Evolutionary conservation across 345 rosid species (phyloP).

Genomic region (Eucalyptus pauciflora): DNA sequence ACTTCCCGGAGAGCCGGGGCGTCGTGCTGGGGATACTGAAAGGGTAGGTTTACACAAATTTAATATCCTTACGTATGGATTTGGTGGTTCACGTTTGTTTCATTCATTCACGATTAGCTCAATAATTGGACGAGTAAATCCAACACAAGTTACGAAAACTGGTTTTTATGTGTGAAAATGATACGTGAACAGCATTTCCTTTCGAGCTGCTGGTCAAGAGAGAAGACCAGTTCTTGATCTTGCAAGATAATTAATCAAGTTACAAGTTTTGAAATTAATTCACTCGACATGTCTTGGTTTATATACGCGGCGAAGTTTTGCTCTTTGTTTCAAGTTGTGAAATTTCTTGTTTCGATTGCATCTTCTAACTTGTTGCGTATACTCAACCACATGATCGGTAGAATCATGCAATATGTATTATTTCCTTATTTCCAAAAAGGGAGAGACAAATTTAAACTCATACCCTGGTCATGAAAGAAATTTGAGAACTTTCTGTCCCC

Average conservation of each 20-base stretch:
- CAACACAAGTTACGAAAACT: not conserved
- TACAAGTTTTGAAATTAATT: not conserved
- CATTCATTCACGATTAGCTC: not conserved
- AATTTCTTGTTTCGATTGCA: not conserved
- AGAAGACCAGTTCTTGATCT: not conserved
- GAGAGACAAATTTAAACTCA: not conserved
- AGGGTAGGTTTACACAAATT: not conserved
- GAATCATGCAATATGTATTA: not conserved
- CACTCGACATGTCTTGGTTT: no score
- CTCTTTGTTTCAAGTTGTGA: not conserved
- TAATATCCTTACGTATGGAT: slow-evolving; percentile 2
- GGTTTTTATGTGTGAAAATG: not conserved
- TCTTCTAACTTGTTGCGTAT: not conserved
- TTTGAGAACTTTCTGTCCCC: not conserved
- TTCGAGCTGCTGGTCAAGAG: not conserved
- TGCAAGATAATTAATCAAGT: not conserved
- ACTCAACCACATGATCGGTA: not conserved
- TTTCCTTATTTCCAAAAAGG: not conserved
- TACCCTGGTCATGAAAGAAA: not conserved
- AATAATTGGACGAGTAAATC: not conserved
- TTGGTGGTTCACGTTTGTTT: not conserved
- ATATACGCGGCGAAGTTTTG: no score
- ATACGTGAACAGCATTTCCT: not conserved
- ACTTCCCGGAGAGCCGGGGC: slow-evolving; percentile 56
- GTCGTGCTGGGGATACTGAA: slow-evolving; percentile 44